phyloP scores from a whole-genome alignment of 805 yeast genomes.

The Komagataella mondaviorum region DNA sequence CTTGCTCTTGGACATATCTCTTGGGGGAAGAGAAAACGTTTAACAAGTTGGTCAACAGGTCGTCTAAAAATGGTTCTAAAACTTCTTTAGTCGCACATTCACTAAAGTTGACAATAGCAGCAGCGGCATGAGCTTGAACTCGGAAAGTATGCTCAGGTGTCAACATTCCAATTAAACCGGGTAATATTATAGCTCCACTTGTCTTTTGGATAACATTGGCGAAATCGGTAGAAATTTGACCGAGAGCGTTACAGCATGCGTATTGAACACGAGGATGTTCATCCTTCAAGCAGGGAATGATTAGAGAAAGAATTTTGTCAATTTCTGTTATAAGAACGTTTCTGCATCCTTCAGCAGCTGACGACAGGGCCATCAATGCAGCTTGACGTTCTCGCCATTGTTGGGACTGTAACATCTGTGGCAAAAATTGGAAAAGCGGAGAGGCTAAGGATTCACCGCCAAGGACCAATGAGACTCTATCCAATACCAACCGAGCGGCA shows the following conservation, averaged over 20 bases:
- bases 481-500: constrained; percentile 91
- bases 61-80: constrained; percentile 87
- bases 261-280: constrained; percentile 91
- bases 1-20: constrained; percentile 94
- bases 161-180: constrained; percentile 76
- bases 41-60: constrained; percentile 58
- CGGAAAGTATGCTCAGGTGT: constrained; percentile 66
- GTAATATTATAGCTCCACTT: constrained; percentile 67
- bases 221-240: constrained; percentile 94
- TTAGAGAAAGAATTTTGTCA: constrained; percentile 69
- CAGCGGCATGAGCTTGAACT: constrained; percentile 98
- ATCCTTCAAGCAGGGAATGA: constrained; percentile 75
- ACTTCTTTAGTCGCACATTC: constrained; percentile 84
- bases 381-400: constrained; percentile 96
- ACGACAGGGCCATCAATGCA: constrained; percentile 89
- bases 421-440: constrained; percentile 77
- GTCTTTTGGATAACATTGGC: constrained; percentile 79
- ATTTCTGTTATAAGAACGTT: constrained; percentile 78
- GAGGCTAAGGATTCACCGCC: constrained; percentile 77
- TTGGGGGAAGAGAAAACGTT: constrained; percentile 74
- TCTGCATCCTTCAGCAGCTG: constrained; percentile 95
- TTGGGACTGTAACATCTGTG: constrained; percentile 62
- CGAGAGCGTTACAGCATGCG: constrained; percentile 93
- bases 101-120: constrained; percentile 90
- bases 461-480: constrained; percentile 72